Evolutionary conservation across 129 eudicot species (phyloP).

Genomic region (Flaveria ramosissima): DNA sequence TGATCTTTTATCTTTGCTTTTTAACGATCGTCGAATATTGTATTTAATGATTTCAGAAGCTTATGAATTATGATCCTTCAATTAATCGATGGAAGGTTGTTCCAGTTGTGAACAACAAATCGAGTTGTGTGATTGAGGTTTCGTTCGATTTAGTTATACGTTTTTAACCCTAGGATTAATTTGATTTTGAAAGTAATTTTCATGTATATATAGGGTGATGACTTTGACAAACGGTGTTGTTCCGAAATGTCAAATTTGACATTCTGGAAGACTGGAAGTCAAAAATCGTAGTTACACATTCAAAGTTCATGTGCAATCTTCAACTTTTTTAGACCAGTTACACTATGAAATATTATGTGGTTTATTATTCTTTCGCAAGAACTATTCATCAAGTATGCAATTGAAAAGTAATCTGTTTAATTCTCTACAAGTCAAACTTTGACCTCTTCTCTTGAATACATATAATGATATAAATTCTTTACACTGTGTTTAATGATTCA

Average conservation of each 20-base stretch:
- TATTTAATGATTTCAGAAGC: neutral
- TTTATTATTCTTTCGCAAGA: too few species aligned
- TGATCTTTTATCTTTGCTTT: neutral
- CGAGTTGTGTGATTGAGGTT: neutral
- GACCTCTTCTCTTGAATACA: too few species aligned
- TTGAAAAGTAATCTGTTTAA: too few species aligned
- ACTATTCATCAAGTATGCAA: too few species aligned
- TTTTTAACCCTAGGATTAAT: neutral
- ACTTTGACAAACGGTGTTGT: too few species aligned
- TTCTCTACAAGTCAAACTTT: too few species aligned
- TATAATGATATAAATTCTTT: too few species aligned
- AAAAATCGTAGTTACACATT: constrained; percentile 7
- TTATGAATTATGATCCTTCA: too few species aligned
- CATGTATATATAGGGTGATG: neutral
- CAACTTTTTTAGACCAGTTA: neutral
- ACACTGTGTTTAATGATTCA: neutral
- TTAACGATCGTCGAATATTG: too few species aligned
- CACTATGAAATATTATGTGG: too few species aligned
- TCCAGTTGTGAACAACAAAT: neutral
- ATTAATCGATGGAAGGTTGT: neutral
- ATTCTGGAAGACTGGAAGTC: constrained; percentile 12
- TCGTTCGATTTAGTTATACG: neutral
- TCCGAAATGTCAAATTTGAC: constrained; percentile 11
- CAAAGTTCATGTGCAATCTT: neutral
- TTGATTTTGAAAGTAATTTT: neutral